phyloP scores from a whole-genome alignment of 345 rosid genomes.

The Excoecaria agallocha region DNA sequence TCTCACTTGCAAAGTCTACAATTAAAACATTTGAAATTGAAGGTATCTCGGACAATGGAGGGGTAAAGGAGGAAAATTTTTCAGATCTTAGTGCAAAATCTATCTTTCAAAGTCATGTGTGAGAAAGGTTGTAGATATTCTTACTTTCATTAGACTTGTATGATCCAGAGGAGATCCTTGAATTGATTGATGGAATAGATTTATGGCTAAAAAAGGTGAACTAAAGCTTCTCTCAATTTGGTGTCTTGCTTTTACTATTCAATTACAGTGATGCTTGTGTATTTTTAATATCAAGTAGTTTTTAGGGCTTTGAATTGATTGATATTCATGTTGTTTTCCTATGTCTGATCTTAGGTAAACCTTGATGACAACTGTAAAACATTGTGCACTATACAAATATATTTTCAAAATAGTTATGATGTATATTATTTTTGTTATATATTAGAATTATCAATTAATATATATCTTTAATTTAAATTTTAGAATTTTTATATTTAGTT shows the following conservation, averaged over 20 bases:
- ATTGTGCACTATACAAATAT: too few species aligned
- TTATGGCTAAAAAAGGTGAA: slow-evolving; percentile 95
- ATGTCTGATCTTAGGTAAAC: background rate
- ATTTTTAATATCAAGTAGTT: background rate
- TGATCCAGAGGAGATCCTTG: slow-evolving; percentile 86
- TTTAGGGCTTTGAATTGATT: background rate
- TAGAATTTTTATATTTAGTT: too few species aligned
- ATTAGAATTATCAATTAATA: too few species aligned
- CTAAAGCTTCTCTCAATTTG: slow-evolving; percentile 5
- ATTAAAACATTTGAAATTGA: too few species aligned
- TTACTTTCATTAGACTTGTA: slow-evolving; percentile 81
- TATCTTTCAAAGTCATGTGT: slow-evolving; percentile 62
- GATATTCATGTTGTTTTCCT: background rate
- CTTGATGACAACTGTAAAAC: slow-evolving; percentile 11
- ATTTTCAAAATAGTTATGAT: too few species aligned
- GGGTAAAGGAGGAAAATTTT: too few species aligned
- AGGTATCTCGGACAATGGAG: too few species aligned
- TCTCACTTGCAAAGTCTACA: too few species aligned
- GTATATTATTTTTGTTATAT: too few species aligned
- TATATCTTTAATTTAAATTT: too few species aligned
- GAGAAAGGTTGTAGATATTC: slow-evolving; percentile 82
- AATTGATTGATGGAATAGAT: slow-evolving; percentile 77
- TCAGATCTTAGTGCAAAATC: slow-evolving; percentile 37
- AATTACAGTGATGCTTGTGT: background rate
- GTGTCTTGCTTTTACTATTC: slow-evolving; percentile 11